phyloP scores from a whole-genome alignment of 768 basidiomycete species.

The Pulveroboletus frians region DNA sequence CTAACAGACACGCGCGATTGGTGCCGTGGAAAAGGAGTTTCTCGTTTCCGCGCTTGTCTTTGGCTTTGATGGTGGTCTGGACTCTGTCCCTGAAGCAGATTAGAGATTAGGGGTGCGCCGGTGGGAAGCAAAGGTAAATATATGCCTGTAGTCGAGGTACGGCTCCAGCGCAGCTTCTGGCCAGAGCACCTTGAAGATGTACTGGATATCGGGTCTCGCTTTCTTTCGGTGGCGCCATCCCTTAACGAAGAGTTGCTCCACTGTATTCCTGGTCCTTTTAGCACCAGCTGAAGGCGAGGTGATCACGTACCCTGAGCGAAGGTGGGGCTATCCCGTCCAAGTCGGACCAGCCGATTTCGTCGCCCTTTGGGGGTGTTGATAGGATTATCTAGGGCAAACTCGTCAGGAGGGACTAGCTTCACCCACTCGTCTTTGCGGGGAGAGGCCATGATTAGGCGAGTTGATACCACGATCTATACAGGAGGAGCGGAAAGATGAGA shows the following conservation, averaged over 20 bases:
- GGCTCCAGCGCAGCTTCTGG: constrained; percentile 39
- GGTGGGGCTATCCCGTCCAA: constrained; percentile 33
- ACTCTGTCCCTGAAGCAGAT: constrained; percentile 21
- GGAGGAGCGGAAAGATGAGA: not conserved
- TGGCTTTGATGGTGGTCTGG: constrained; percentile 22
- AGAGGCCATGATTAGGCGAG: constrained; percentile 16
- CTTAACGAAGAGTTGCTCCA: constrained; percentile 45
- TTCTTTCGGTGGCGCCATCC: constrained; percentile 58
- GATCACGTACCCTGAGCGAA: constrained; percentile 39
- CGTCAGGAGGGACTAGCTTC: constrained; percentile 27
- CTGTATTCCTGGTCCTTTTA: constrained; percentile 26
- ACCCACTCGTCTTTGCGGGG: constrained; percentile 25
- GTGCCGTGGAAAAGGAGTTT: constrained; percentile 67
- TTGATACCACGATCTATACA: not conserved
- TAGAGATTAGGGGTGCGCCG: constrained; percentile 7
- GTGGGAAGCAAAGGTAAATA: constrained; percentile 17
- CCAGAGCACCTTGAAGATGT: constrained; percentile 48
- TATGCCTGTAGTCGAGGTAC: constrained; percentile 45
- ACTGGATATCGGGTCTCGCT: constrained; percentile 41
- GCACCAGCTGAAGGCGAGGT: not conserved
- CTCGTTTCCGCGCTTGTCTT: constrained; percentile 42
- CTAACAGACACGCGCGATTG: constrained; percentile 50
- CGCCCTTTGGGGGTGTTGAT: constrained; percentile 34
- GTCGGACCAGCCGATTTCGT: constrained; percentile 39
- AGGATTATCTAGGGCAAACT: constrained; percentile 38